These are phyloP conservation scores for Penicillium cinerascens DNA, from an alignment of 495 filamentous ascomycete species.

Conservation along the genomic window DNA sequence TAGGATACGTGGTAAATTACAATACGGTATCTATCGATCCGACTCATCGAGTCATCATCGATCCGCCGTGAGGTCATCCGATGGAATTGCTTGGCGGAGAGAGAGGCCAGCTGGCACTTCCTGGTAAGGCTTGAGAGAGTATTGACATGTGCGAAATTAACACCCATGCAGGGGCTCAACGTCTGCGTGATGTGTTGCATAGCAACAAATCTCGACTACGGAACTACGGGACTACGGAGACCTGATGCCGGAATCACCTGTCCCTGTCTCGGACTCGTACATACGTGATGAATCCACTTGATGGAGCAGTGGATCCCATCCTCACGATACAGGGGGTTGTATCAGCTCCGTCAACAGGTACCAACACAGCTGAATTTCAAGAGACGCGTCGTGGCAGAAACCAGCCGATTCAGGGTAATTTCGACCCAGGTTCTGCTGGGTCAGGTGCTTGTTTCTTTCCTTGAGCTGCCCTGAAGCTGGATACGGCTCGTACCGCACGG, in stretches of 20 bases:
- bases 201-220: background rate
- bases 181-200: background rate
- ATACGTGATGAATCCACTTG: slow-evolving; percentile 16
- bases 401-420: slow-evolving; percentile 8
- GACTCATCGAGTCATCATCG: slow-evolving; percentile 24
- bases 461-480: too few species aligned
- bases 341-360: slow-evolving; percentile 14
- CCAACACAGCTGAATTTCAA: slow-evolving; percentile 12
- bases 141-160: background rate
- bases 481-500: background rate
- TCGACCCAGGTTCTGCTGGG: background rate
- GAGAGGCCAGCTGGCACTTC: slow-evolving; percentile 13
- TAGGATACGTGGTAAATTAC: slow-evolving; percentile 14
- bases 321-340: slow-evolving; percentile 12
- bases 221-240: background rate
- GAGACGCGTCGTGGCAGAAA: slow-evolving; percentile 11
- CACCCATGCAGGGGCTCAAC: background rate
- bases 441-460: slow-evolving; percentile 13
- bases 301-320: slow-evolving; percentile 14
- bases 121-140: background rate
- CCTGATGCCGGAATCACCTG: background rate
- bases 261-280: background rate
- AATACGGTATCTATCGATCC: slow-evolving; percentile 6
- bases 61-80: slow-evolving; percentile 27
- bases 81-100: slow-evolving; percentile 6